These are phyloP conservation scores for Cicer judaicum DNA, from an alignment of 306 rosid species.

Conservation along the genomic window DNA sequence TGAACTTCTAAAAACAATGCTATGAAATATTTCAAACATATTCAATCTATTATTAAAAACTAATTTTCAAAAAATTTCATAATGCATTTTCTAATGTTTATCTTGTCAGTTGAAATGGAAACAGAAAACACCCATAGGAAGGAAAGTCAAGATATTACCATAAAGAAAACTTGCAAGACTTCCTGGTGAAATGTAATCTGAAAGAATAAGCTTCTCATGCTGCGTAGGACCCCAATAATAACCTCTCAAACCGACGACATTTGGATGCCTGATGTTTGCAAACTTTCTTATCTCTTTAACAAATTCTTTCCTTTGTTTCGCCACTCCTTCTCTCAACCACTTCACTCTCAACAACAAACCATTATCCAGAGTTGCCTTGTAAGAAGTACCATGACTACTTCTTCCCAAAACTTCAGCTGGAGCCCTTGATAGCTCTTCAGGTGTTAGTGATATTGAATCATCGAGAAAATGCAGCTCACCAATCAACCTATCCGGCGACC, in stretches of 20 bases:
- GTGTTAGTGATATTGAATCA: constrained; percentile 76
- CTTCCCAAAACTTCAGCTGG: constrained; percentile 98
- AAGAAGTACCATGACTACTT: constrained; percentile 98
- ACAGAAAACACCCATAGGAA: neutral
- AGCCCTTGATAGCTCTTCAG: constrained; percentile 92
- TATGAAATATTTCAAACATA: no score
- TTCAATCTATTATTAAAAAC: no score
- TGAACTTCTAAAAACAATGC: no score
- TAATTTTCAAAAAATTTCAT: no score
- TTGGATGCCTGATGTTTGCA: constrained; percentile 96
- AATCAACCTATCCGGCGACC: constrained; percentile 87
- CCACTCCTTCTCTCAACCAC: constrained; percentile 99
- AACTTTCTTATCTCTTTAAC: constrained; percentile 94
- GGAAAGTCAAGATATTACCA: constrained; percentile 61
- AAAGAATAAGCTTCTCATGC: constrained; percentile 98
- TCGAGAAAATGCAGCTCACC: constrained; percentile 97
- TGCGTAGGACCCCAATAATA: constrained; percentile 99
- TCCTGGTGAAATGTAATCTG: constrained; percentile 91
- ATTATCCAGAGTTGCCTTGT: constrained; percentile 86
- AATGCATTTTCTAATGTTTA: no score
- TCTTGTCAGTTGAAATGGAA: no score
- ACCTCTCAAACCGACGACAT: constrained; percentile 92
- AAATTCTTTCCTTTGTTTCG: constrained; percentile 95
- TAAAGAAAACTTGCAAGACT: constrained; percentile 91
- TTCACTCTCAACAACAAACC: constrained; percentile 87